Conservation (phyloP, 257 asterid genomes). For the Verbena officinalis region DNA sequence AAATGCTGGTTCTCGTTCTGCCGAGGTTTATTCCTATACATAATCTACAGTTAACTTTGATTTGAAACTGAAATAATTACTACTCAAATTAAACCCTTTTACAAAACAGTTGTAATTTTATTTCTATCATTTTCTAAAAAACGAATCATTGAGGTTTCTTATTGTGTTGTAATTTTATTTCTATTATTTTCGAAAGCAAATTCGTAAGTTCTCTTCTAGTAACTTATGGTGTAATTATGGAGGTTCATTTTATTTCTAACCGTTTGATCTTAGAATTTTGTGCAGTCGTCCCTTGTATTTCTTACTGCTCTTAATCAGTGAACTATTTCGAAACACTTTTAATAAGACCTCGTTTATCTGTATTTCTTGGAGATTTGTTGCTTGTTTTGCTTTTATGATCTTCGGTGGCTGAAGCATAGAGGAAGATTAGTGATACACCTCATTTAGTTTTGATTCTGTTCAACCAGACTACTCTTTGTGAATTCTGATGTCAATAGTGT, state of each 20-base stretch:
- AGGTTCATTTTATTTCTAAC: conserved; percentile 1
- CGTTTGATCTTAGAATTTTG: conserved; percentile 19
- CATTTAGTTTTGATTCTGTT: background rate
- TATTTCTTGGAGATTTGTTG: conserved; percentile 1
- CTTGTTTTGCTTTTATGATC: background rate
- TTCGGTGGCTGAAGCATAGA: background rate
- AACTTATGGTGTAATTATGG: conserved; percentile 10
- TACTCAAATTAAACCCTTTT: background rate
- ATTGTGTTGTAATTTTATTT: background rate
- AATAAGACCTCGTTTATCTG: background rate
- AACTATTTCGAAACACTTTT: background rate
- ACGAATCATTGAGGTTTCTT: background rate
- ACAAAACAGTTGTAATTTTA: background rate
- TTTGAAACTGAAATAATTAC: background rate
- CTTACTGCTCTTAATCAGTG: conserved; percentile 9
- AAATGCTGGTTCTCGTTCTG: conserved; percentile 19
- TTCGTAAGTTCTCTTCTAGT: background rate
- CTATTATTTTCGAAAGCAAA: background rate
- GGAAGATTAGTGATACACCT: background rate
- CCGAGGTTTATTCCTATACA: conserved; percentile 21
- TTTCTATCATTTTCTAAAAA: background rate
- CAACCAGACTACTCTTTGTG: background rate
- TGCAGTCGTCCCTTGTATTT: conserved; percentile 4
- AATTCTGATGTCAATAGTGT: background rate
- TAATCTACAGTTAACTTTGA: background rate